Evolutionary conservation across 768 basidiomycete species (phyloP).

Genomic region (Collybiopsis confluens): DNA sequence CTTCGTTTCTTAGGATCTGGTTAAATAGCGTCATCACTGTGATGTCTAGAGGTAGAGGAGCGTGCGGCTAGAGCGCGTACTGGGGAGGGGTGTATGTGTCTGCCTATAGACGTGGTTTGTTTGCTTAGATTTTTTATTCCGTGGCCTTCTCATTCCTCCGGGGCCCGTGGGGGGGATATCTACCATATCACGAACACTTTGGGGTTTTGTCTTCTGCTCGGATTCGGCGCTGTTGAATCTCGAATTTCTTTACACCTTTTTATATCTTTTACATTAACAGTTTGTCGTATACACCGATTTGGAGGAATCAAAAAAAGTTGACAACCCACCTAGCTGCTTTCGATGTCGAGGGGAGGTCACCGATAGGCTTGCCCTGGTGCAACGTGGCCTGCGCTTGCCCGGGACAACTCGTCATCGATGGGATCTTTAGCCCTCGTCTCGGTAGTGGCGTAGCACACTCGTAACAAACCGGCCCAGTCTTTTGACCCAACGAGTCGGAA

Average conservation of each 20-base stretch:
- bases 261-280: constrained; percentile 5
- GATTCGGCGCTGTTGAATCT: not conserved
- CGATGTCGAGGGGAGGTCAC: too few relatives aligned
- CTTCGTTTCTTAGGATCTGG: constrained; percentile 35
- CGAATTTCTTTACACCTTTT: not conserved
- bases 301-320: constrained; percentile 2
- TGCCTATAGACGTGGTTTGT: constrained; percentile 1
- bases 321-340: not conserved
- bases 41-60: not conserved
- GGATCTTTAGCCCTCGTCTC: too few relatives aligned
- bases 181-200: too few relatives aligned
- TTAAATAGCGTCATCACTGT: constrained; percentile 24
- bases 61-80: too few relatives aligned
- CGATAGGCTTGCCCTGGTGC: too few relatives aligned
- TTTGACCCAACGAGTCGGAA: too few relatives aligned
- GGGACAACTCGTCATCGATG: too few relatives aligned
- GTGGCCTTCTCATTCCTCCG: not conserved
- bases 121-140: not conserved
- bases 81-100: too few relatives aligned
- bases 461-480: too few relatives aligned
- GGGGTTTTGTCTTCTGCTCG: not conserved
- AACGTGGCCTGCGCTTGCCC: too few relatives aligned
- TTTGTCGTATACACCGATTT: not conserved
- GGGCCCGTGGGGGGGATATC: not conserved
- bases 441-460: too few relatives aligned